Conservation (phyloP, 2,329 filamentous ascomycete genomes). For the Penicillium rolfsii region DNA sequence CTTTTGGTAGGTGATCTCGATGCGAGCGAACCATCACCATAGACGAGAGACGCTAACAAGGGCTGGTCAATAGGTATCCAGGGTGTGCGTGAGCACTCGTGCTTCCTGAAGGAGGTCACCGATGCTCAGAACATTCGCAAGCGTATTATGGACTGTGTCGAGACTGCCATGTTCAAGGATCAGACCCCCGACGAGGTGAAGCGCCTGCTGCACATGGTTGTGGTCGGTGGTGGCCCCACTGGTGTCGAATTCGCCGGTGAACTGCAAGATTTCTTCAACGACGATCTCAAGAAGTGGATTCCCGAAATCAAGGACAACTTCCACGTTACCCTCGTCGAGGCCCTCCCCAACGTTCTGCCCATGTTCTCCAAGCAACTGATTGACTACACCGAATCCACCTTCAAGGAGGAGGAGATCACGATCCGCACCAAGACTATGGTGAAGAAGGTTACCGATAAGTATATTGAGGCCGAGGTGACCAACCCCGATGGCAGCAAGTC, state of each 20-base stretch:
- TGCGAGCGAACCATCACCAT: not conserved
- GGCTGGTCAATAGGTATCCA: constrained; percentile 65
- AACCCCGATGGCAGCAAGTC: constrained; percentile 83
- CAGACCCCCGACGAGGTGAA: constrained; percentile 85
- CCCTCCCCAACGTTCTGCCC: constrained; percentile 88
- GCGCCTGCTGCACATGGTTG: constrained; percentile 97
- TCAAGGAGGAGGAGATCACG: constrained; percentile 97
- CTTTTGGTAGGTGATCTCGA: constrained; percentile 70
- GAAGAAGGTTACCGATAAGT: constrained; percentile 91
- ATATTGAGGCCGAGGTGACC: constrained; percentile 85
- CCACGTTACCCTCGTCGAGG: constrained; percentile 96
- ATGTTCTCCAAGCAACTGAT: constrained; percentile 99
- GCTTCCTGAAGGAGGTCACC: constrained; percentile 97
- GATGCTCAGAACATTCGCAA: constrained; percentile 96
- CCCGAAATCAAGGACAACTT: constrained; percentile 94
- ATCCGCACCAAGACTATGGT: constrained; percentile 99
- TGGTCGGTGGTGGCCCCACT: constrained; percentile 88
- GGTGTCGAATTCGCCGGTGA: constrained; percentile 98
- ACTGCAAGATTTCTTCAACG: constrained; percentile 97
- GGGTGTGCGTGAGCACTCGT: constrained; percentile 91
- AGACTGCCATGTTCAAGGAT: constrained; percentile 98
- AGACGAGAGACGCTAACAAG: constrained; percentile 15
- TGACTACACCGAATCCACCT: constrained; percentile 98
- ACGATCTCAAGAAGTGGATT: constrained; percentile 97
- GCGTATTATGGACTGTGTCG: constrained; percentile 99